Percentiles rank a stretch among this genome's conserved stretches.
These are phyloP conservation scores for Nakazawaea laoshanensis DNA, from an alignment of 805 yeast genomes.

Conservation along the genomic window DNA sequence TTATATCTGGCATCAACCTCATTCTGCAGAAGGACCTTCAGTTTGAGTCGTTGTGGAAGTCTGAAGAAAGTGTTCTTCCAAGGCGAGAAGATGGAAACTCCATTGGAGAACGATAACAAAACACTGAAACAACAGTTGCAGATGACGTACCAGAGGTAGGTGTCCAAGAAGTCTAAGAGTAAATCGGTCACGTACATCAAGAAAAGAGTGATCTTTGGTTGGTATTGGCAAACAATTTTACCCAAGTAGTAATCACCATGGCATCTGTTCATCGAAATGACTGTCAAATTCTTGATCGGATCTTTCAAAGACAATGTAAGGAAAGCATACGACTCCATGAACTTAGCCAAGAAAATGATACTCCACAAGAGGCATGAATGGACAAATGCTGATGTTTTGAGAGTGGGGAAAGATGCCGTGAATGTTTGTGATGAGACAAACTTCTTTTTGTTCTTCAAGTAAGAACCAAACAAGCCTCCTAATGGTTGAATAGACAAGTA, in stretches of 20 bases:
- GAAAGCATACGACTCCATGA: slow-evolving; percentile 44
- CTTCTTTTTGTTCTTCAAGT: slow-evolving; percentile 14
- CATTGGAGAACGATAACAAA: slow-evolving; percentile 39
- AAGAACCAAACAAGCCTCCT: slow-evolving; percentile 22
- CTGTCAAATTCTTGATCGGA: slow-evolving; percentile 38
- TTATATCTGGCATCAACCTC: slow-evolving; percentile 37
- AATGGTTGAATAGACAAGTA: slow-evolving; percentile 33
- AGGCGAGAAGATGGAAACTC: slow-evolving; percentile 47
- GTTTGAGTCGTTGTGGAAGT: slow-evolving; percentile 40
- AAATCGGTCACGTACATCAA: slow-evolving; percentile 36
- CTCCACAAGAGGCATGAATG: slow-evolving; percentile 40
- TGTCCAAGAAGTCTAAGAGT: slow-evolving; percentile 43
- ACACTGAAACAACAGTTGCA: slow-evolving; percentile 47
- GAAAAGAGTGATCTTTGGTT: slow-evolving; percentile 30
- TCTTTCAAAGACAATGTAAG: slow-evolving; percentile 44
- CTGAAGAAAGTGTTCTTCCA: slow-evolving; percentile 49
- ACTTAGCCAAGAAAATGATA: slow-evolving; percentile 38
- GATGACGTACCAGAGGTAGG: slow-evolving; percentile 49
- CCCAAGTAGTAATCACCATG: slow-evolving; percentile 33
- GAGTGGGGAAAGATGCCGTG: slow-evolving; percentile 32
- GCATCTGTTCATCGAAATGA: slow-evolving; percentile 34
- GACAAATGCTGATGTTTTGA: slow-evolving; percentile 27
- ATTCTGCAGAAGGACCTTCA: slow-evolving; percentile 35
- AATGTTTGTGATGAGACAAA: slow-evolving; percentile 30
- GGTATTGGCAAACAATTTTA: slow-evolving; percentile 31